Conservation (phyloP, 257 asterid genomes). For the Lithospermum erythrorhizon region DNA sequence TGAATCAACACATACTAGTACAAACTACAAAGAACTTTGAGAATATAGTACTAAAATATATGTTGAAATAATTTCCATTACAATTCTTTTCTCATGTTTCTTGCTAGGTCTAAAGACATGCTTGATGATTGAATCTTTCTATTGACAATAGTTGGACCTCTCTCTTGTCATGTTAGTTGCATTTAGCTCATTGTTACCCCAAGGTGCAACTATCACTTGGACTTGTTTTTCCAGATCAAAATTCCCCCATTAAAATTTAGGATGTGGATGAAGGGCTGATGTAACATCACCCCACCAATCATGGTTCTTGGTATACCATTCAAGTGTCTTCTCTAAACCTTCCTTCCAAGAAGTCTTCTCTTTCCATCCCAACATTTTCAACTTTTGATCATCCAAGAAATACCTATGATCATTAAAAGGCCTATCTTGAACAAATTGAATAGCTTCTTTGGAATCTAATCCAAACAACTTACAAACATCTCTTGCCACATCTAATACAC, state of each 20-base stretch:
- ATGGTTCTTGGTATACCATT: slow-evolving; percentile 12
- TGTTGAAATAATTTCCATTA: not conserved
- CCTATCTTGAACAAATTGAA: slow-evolving; percentile 15
- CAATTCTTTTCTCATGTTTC: slow-evolving; percentile 9
- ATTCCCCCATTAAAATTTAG: slow-evolving; percentile 14
- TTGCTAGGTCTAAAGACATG: slow-evolving; percentile 15
- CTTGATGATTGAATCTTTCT: slow-evolving; percentile 16
- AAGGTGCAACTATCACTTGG: slow-evolving; percentile 11
- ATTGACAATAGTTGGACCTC: slow-evolving; percentile 10
- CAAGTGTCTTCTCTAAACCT: slow-evolving; percentile 14
- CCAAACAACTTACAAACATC: slow-evolving; percentile 14
- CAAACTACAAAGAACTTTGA: not conserved
- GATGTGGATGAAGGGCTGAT: slow-evolving; percentile 14
- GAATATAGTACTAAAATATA: not conserved
- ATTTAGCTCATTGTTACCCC: slow-evolving; percentile 20
- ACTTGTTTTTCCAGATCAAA: slow-evolving; percentile 19
- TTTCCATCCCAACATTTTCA: slow-evolving; percentile 14
- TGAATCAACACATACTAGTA: not conserved
- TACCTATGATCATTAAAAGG: slow-evolving; percentile 16
- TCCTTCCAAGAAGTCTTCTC: slow-evolving; percentile 20
- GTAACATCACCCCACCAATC: slow-evolving; percentile 24
- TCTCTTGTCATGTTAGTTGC: slow-evolving; percentile 14
- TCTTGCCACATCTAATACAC: slow-evolving; percentile 14
- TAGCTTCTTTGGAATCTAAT: slow-evolving; percentile 1
- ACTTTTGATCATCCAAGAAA: slow-evolving; percentile 14